Percentiles rank a stretch among this genome's conserved stretches.
Conservation (phyloP, 225 moss, liverwort and hornwort species). For the Climacium dendroides region DNA sequence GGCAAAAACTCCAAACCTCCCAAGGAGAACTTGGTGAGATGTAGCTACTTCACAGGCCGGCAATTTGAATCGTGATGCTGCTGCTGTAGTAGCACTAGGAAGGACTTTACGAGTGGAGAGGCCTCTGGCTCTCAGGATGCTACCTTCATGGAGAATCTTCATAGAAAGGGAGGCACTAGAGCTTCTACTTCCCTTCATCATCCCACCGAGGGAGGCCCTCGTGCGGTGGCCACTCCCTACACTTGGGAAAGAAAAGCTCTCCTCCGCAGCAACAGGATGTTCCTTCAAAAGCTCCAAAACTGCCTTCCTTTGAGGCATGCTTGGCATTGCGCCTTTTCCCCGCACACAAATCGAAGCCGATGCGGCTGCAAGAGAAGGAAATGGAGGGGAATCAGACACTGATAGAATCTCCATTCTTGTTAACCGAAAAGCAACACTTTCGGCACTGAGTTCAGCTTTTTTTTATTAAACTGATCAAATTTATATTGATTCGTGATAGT, state of each 20-base stretch:
- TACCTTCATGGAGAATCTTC: neutral
- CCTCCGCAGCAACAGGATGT: conserved; percentile 9
- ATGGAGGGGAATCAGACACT: neutral
- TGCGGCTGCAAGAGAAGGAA: conserved; percentile 38
- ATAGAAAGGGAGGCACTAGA: neutral
- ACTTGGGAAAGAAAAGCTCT: neutral
- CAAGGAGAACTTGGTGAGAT: neutral
- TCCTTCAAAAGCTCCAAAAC: conserved; percentile 62
- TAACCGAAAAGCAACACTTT: too few species aligned
- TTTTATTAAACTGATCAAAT: neutral
- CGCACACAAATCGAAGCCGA: conserved; percentile 71
- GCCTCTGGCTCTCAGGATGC: neutral
- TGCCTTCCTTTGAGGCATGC: conserved; percentile 68
- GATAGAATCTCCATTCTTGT: neutral
- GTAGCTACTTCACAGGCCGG: neutral
- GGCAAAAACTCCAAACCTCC: conserved; percentile 4
- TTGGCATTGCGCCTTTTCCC: conserved; percentile 77
- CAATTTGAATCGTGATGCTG: neutral
- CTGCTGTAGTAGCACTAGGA: neutral
- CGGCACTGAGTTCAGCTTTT: neutral
- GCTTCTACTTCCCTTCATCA: neutral
- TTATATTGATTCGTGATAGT: neutral
- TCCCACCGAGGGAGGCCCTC: neutral
- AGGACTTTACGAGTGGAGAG: neutral
- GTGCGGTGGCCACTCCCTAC: neutral